These are phyloP conservation scores for Penicillium herquei DNA, from an alignment of 495 filamentous ascomycete genomes.

Conservation along the genomic window DNA sequence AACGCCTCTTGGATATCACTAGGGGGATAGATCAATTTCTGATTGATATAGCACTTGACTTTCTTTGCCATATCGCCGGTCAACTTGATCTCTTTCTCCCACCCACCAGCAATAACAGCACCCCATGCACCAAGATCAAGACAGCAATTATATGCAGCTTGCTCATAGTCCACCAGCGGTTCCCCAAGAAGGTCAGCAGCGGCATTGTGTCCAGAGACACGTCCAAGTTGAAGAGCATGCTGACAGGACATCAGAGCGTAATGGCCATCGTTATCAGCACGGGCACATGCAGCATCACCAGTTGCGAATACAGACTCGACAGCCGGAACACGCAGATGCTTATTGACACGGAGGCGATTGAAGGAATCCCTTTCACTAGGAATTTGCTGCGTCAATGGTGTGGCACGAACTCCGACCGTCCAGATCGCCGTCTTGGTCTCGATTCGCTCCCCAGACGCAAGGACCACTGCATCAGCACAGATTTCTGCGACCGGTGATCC, in stretches of 20 bases:
- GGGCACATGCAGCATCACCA: constrained; percentile 18
- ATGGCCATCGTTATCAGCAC: constrained; percentile 14
- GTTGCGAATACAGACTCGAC: constrained; percentile 11
- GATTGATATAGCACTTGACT: constrained; percentile 15
- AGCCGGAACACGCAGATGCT: constrained; percentile 17
- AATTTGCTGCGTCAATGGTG: constrained; percentile 19
- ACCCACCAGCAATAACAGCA: constrained; percentile 9
- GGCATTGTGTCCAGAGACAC: constrained; percentile 30
- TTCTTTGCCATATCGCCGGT: constrained; percentile 10
- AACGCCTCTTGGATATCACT: constrained; percentile 16
- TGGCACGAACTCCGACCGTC: constrained; percentile 22
- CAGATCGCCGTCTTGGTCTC: constrained; percentile 20
- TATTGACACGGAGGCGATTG: constrained; percentile 13
- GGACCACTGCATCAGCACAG: constrained; percentile 11
- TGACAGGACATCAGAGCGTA: constrained; percentile 32
- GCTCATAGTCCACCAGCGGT: constrained; percentile 6
- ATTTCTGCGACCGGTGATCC: constrained; percentile 13
- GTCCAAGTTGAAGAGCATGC: constrained; percentile 31
- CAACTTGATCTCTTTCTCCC: constrained; percentile 8
- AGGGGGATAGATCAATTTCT: constrained; percentile 15
- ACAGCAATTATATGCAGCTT: constrained; percentile 11
- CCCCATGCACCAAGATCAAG: constrained; percentile 12
- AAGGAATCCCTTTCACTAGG: constrained; percentile 11
- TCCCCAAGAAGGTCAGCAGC: constrained; percentile 21
- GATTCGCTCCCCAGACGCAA: constrained; percentile 21